Base-by-base conservation (phyloP, 1,284 basidiomycete species). In the Prillingera fragicola region DNA sequence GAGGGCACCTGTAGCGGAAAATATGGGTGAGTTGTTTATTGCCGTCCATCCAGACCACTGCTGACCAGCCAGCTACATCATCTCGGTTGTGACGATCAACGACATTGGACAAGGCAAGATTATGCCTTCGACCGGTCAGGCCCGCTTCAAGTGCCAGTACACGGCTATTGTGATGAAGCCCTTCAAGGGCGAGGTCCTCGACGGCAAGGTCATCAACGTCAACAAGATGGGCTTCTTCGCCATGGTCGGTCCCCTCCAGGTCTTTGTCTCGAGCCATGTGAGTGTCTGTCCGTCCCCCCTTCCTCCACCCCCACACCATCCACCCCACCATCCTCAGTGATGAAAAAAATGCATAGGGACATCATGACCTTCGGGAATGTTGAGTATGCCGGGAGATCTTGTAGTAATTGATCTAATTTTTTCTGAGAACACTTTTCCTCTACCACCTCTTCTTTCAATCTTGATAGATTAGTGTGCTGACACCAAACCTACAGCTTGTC, bases 101-200 rank as follows among this genome's bases (percentile, higher is more conserved):
- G 87, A 92, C 61, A 88, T 89, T 43, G 88, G 88, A 22, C 84
- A 85, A 70, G 90, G 89, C 15, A 87, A 89, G 77, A 87, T 97
- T 14, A 76, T 94, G 41, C 83, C 87, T 33, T 90, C 90, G 7
- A 90, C 85, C 25, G 92, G 92, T 1, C 87, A 94, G 69, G 92
- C 92, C 4, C 87, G 94, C 72, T 96, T 96, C 70, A 79, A 87
- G 54, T 87, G 87, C 24, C 77, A 83, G 37, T 94, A 92, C 71
- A 82, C 86, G 18, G 91, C 91, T 9, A 88, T 96, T 56, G 90
- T 96, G 26, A 92, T 92, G 78, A 90, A 92, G 71, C 92, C 91
- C 25, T 98, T 97, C 79, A 96, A 97, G 73, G 92, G 92, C 18
- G 94, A 98, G 71, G 94, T 97, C 5, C 87, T 98, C 27, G 95